These are phyloP conservation scores for Carallia brachiata DNA, from an alignment of 345 rosid species.

Conservation along the genomic window DNA sequence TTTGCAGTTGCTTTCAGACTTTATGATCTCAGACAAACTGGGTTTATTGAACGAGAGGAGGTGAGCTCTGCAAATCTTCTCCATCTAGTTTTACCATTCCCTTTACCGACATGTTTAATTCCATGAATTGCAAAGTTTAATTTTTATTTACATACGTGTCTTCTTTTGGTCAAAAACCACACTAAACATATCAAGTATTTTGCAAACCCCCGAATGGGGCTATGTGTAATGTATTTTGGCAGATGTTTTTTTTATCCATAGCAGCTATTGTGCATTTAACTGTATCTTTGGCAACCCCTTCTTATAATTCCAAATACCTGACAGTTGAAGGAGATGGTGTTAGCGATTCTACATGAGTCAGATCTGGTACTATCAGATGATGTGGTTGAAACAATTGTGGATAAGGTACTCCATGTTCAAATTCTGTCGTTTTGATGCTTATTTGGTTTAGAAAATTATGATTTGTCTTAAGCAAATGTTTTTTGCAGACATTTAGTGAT, in stretches of 20 bases:
- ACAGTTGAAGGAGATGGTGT: constrained; percentile 89
- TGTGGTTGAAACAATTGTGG: constrained; percentile 65
- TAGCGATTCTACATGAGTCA: constrained; percentile 85
- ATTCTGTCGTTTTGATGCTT: constrained; percentile 1
- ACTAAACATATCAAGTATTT: no score
- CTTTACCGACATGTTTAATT: background rate
- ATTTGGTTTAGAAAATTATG: constrained; percentile 1
- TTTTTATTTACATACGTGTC: no score
- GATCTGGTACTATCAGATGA: constrained; percentile 72
- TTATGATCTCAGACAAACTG: constrained; percentile 83
- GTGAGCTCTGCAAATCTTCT: constrained; percentile 34
- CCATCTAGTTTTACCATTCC: background rate
- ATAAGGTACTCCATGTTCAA: constrained; percentile 46
- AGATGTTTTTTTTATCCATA: background rate
- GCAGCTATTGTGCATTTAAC: no score
- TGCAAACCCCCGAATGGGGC: no score
- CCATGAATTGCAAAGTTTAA: no score
- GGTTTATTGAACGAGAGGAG: constrained; percentile 86
- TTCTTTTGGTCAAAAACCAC: no score
- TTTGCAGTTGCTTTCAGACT: constrained; percentile 82
- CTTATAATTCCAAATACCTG: background rate
- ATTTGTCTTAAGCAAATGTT: background rate
- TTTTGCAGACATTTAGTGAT: constrained; percentile 55
- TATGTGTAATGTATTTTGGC: no score
- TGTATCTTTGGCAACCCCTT: background rate